A percentile compares a stretch with the other conserved stretches of the same genome.
These are phyloP conservation scores for Dendryphion nanum DNA, from an alignment of 2,329 filamentous ascomycete species.

Conservation along the genomic window DNA sequence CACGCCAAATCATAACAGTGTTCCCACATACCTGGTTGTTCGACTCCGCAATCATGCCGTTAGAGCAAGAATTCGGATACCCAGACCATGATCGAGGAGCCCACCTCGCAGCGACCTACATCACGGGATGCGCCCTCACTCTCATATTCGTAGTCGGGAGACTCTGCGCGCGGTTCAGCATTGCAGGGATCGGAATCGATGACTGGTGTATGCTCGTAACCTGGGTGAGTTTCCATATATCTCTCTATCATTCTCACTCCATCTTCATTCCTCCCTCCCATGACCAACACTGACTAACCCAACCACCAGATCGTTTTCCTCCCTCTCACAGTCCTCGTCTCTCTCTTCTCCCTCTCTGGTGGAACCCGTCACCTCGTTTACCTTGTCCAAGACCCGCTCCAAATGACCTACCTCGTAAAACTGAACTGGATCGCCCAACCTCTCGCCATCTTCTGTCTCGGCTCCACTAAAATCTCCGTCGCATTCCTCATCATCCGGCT, in stretches of 20 bases:
- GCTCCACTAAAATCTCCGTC: conserved; percentile 15
- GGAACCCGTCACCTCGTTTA: conserved; percentile 19
- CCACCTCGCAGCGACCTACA: conserved; percentile 15
- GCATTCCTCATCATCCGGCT: conserved; percentile 17
- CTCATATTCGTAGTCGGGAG: conserved; percentile 16
- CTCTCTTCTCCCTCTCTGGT: conserved; percentile 12
- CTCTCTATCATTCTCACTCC: not conserved
- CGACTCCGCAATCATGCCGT: too few species aligned
- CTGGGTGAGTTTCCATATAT: conserved; percentile 11
- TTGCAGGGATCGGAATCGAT: conserved; percentile 18
- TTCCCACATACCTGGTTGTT: too few species aligned
- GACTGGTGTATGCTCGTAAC: conserved; percentile 20
- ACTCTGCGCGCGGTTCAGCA: conserved; percentile 16
- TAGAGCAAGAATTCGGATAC: too few species aligned
- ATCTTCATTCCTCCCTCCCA: not conserved
- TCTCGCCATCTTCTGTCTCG: conserved; percentile 16
- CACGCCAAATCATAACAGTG: too few species aligned
- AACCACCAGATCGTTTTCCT: conserved; percentile 14
- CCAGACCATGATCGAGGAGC: conserved; percentile 14
- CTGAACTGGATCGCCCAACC: conserved; percentile 20
- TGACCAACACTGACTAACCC: not conserved
- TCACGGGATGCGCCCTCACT: conserved; percentile 14
- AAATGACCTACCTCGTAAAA: conserved; percentile 9
- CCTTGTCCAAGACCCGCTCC: conserved; percentile 9
- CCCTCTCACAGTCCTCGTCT: conserved; percentile 11